A percentile compares a stretch with the other conserved stretches of the same genome.
These are phyloP conservation scores for Telopea speciosissima DNA, from an alignment of 177 flowering plant genomes.

Conservation along the genomic window DNA sequence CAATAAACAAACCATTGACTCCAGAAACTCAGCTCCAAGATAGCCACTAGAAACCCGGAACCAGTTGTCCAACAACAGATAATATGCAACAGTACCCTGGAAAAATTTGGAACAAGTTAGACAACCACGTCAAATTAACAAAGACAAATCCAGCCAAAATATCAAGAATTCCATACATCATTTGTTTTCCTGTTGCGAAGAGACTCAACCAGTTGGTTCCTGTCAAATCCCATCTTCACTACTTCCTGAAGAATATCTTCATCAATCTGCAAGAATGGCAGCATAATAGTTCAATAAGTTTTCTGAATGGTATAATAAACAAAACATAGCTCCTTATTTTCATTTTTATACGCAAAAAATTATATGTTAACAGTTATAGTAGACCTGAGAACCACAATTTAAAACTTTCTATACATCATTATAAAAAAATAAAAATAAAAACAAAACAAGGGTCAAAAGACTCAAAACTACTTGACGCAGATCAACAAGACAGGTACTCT, in stretches of 20 bases:
- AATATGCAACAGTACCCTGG: constrained; percentile 2
- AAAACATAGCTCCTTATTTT: neutral
- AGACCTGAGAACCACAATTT: too few relatives aligned
- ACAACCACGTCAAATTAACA: neutral
- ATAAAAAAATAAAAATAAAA: too few relatives aligned
- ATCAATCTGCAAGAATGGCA: constrained; percentile 54
- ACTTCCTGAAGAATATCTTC: constrained; percentile 92
- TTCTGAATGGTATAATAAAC: neutral
- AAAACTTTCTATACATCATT: too few relatives aligned
- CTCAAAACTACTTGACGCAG: too few relatives aligned
- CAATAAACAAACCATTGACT: neutral
- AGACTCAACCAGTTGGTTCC: constrained; percentile 66
- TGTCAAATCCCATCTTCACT: constrained; percentile 79
- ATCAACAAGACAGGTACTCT: too few relatives aligned
- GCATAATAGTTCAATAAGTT: neutral
- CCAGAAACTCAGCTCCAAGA: constrained; percentile 2
- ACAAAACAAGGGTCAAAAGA: too few relatives aligned
- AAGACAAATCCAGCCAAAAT: neutral
- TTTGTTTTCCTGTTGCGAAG: constrained; percentile 68
- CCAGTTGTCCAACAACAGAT: neutral
- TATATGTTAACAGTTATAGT: too few relatives aligned
- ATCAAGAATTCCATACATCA: constrained; percentile 33
- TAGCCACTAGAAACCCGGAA: neutral
- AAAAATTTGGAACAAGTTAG: constrained; percentile 5
- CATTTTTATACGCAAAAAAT: too few relatives aligned